These are phyloP conservation scores for Coelastrella sp. DNA, from an alignment of 139 green algal genomes.

Conservation along the genomic window DNA sequence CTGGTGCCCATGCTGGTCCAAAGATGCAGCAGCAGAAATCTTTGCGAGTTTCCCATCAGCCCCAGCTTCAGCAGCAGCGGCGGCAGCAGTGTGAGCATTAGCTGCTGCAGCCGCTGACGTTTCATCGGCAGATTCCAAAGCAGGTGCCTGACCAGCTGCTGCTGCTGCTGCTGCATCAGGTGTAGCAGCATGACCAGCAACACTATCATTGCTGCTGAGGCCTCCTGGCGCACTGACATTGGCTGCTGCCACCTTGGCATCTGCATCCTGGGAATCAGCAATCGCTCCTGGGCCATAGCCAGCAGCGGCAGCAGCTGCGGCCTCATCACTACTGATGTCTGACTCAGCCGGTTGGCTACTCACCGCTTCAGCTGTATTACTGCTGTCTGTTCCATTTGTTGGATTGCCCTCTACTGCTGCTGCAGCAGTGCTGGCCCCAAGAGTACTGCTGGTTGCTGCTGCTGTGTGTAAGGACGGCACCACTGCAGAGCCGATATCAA, in stretches of 20 bases:
- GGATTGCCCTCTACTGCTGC: not conserved
- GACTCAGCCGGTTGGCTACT: not conserved
- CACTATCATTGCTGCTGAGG: not conserved
- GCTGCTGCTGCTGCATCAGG: not conserved
- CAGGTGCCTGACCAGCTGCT: not conserved
- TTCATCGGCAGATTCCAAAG: too few species aligned
- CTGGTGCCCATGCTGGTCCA: slow-evolving; percentile 4
- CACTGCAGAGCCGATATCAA: too few species aligned
- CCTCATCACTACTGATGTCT: not conserved
- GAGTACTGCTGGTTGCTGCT: not conserved
- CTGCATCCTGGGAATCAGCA: not conserved
- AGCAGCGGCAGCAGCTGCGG: not conserved
- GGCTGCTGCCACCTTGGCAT: not conserved
- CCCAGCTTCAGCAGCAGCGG: too few species aligned
- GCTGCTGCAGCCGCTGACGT: too few species aligned
- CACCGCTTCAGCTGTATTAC: not conserved
- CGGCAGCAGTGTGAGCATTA: too few species aligned
- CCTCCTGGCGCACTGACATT: not conserved
- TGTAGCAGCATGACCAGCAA: not conserved
- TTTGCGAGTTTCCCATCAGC: not conserved
- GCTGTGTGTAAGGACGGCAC: not conserved
- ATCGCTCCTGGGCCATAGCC: not conserved
- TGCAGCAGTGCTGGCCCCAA: not conserved
- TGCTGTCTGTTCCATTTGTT: not conserved
- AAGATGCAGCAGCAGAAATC: too few species aligned